A percentile compares a stretch with the other conserved stretches of the same genome.
Evolutionary conservation across 352 stramenopile species (phyloP).

Genomic region (Phytophthora niederhauseri): DNA sequence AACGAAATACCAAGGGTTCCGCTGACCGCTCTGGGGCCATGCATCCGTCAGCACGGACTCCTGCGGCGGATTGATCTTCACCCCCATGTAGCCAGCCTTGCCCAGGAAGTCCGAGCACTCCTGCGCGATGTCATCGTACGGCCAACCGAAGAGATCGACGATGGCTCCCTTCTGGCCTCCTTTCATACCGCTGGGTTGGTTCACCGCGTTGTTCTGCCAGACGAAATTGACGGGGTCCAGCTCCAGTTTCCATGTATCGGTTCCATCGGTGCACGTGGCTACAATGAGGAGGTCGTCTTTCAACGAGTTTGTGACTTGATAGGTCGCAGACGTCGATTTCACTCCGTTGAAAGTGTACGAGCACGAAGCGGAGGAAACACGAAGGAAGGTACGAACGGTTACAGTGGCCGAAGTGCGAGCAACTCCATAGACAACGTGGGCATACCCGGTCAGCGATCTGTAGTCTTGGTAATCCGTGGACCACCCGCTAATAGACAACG

Average conservation of each 20-base stretch:
- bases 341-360: conserved; percentile 49
- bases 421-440: conserved; percentile 46
- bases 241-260: conserved; percentile 31
- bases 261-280: conserved; percentile 29
- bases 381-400: conserved; percentile 42
- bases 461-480: conserved; percentile 51
- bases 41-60: conserved; percentile 57
- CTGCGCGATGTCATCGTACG: conserved; percentile 64
- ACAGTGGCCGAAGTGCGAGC: conserved; percentile 44
- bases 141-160: conserved; percentile 75
- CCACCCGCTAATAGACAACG: conserved; percentile 48
- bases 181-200: conserved; percentile 38
- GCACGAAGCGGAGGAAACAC: conserved; percentile 31
- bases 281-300: conserved; percentile 41
- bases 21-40: conserved; percentile 42
- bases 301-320: conserved; percentile 32
- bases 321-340: conserved; percentile 24
- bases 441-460: conserved; percentile 47
- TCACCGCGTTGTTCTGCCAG: conserved; percentile 52
- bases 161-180: conserved; percentile 64
- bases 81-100: conserved; percentile 70
- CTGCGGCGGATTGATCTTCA: conserved; percentile 75
- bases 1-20: conserved; percentile 75
- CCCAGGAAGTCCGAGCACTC: conserved; percentile 66
- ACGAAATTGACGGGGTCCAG: conserved; percentile 75